Percentiles rank a stretch among this genome's conserved stretches.
phyloP scores from a whole-genome alignment of 176 grass and related monocot genomes.

The Aechmea fasciata region DNA sequence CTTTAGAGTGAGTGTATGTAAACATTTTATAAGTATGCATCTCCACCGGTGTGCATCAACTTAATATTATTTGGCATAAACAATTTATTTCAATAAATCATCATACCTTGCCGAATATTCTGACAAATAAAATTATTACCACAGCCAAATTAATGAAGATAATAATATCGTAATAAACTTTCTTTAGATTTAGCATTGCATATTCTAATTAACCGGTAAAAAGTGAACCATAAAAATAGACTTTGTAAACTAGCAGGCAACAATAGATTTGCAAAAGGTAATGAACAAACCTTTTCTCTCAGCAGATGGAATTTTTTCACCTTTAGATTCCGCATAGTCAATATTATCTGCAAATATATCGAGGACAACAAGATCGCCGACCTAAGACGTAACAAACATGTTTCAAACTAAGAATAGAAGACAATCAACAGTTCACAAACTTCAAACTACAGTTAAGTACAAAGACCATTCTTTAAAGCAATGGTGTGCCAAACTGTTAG shows the following conservation, averaged over 20 bases:
- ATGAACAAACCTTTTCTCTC: conserved; percentile 68
- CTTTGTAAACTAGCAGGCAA: background rate
- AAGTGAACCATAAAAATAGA: background rate
- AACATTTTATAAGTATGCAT: background rate
- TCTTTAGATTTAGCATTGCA: too few species aligned
- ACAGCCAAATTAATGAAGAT: too few species aligned
- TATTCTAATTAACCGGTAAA: background rate
- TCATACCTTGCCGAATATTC: too few species aligned
- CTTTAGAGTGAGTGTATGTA: background rate
- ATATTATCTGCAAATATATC: conserved; percentile 88
- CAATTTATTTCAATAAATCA: too few species aligned
- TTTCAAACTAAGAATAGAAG: background rate
- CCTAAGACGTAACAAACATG: conserved; percentile 30
- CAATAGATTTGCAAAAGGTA: conserved; percentile 2
- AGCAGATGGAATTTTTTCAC: conserved; percentile 72
- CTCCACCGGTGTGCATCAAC: background rate
- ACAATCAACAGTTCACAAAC: too few species aligned
- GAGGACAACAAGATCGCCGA: conserved; percentile 72
- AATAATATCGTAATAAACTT: too few species aligned
- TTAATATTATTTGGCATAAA: background rate
- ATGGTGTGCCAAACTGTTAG: too few species aligned
- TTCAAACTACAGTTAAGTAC: too few species aligned
- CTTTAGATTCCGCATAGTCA: conserved; percentile 54
- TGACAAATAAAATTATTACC: too few species aligned
- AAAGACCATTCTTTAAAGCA: too few species aligned